Percentiles rank a stretch among this genome's conserved stretches.
Evolutionary conservation across 1,139 yeast genomes (phyloP).

Genomic region (Blastobotrys elegans): DNA sequence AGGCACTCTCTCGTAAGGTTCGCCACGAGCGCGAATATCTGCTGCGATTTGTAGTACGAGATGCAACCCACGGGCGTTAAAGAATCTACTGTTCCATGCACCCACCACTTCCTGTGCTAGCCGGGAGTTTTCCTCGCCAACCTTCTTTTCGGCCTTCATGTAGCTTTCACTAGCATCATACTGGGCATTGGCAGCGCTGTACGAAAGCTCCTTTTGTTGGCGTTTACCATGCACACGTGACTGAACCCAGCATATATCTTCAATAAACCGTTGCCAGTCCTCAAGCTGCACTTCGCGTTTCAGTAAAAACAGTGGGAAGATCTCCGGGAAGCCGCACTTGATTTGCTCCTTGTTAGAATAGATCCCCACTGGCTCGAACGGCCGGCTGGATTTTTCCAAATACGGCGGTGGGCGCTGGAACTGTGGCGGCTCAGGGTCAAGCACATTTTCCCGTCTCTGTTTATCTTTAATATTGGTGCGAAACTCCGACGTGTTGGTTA

Average conservation of each 20-base stretch:
- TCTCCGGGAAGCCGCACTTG: slow-evolving; percentile 8
- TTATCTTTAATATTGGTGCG: too few relatives aligned
- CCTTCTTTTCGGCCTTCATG: not conserved
- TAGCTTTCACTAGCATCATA: not conserved
- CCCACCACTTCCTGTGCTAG: slow-evolving; percentile 5
- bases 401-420: not conserved
- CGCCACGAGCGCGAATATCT: too few relatives aligned
- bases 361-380: slow-evolving; percentile 8
- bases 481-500: too few relatives aligned
- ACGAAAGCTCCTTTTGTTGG: not conserved
- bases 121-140: not conserved
- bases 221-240: not conserved
- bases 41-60: slow-evolving; percentile 10
- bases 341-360: slow-evolving; percentile 7
- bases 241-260: slow-evolving; percentile 8
- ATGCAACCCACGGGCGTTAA: slow-evolving; percentile 10
- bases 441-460: too few relatives aligned
- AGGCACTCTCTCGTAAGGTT: too few relatives aligned
- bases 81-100: slow-evolving; percentile 12
- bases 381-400: not conserved
- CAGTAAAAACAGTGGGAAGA: slow-evolving; percentile 3
- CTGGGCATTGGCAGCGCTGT: not conserved
- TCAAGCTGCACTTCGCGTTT: not conserved
- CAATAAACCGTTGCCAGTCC: slow-evolving; percentile 12
- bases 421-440: slow-evolving; percentile 9